A percentile compares a stretch with the other conserved stretches of the same genome.
Evolutionary conservation across 2,329 filamentous ascomycete species (phyloP).

Genomic region (Chalara sp.): DNA sequence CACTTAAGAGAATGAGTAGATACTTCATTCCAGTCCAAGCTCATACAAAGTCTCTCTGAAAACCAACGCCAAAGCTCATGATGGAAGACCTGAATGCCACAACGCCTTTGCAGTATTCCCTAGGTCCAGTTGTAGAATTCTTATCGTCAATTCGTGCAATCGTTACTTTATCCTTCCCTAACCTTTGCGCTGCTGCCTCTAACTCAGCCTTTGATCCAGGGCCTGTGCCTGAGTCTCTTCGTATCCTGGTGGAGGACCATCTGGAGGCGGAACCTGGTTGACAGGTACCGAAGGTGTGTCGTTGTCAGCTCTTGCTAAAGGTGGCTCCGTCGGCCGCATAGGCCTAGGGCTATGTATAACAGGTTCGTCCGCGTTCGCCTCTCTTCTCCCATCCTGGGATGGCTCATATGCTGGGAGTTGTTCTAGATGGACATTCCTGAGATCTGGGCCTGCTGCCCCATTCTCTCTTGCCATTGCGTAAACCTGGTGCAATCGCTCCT

Average conservation of each 20-base stretch:
- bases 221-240: conserved; percentile 81
- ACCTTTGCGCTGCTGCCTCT: conserved; percentile 50
- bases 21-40: too few species aligned
- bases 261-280: conserved; percentile 33
- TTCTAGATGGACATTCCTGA: conserved; percentile 68
- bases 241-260: conserved; percentile 84
- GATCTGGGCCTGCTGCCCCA: conserved; percentile 46
- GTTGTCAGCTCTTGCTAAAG: conserved; percentile 16
- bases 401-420: conserved; percentile 84
- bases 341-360: conserved; percentile 17
- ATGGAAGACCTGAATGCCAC: too few species aligned
- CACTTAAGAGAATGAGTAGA: too few species aligned
- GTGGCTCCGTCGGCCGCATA: conserved; percentile 2
- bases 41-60: too few species aligned
- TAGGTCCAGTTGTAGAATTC: not conserved
- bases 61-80: too few species aligned
- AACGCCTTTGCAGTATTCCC: not conserved
- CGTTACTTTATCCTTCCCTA: not conserved
- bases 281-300: conserved; percentile 9
- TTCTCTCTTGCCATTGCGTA: conserved; percentile 67
- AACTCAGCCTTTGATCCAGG: conserved; percentile 58
- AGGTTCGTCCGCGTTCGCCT: conserved; percentile 15
- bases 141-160: not conserved
- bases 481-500: conserved; percentile 75
- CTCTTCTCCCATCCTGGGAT: conserved; percentile 20